A percentile compares a stretch with the other conserved stretches of the same genome.
These are phyloP conservation scores for Malus sieversii DNA, from an alignment of 306 rosid species.

Conservation along the genomic window DNA sequence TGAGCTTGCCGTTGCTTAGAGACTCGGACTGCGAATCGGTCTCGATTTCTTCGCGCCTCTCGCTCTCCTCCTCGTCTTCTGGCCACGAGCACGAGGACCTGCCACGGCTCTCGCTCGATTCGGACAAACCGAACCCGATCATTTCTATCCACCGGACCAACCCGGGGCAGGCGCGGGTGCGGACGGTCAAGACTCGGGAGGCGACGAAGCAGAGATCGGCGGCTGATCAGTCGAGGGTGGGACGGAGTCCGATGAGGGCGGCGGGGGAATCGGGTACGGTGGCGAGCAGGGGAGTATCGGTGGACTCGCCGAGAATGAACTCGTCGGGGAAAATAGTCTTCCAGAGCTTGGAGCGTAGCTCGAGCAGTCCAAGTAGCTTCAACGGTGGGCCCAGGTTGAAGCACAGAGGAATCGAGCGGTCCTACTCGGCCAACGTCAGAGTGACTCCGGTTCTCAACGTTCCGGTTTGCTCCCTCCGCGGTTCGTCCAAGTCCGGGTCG, in stretches of 20 bases:
- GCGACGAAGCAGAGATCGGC: constrained; percentile 18
- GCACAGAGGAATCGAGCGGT: constrained; percentile 91
- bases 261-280: constrained; percentile 22
- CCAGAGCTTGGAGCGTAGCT: constrained; percentile 87
- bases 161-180: constrained; percentile 32
- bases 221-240: constrained; percentile 32
- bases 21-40: constrained; percentile 64
- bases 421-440: constrained; percentile 83
- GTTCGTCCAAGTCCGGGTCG: constrained; percentile 66
- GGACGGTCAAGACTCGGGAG: constrained; percentile 42
- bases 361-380: constrained; percentile 91
- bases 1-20: constrained; percentile 45
- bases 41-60: constrained; percentile 72
- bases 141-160: constrained; percentile 34
- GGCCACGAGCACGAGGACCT: constrained; percentile 90
- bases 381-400: constrained; percentile 81
- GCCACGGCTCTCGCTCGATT: constrained; percentile 64
- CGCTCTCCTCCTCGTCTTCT: constrained; percentile 83
- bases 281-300: constrained; percentile 68
- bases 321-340: constrained; percentile 92
- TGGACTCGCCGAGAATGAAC: constrained; percentile 89
- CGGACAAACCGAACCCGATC: constrained; percentile 41
- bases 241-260: constrained; percentile 53
- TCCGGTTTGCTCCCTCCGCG: constrained; percentile 80
- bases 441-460: constrained; percentile 92